Evolutionary conservation across 225 moss, liverwort and hornwort genomes (phyloP), one percentile per base, ranked within the genome.

Genomic region (Asterella californica): DNA sequence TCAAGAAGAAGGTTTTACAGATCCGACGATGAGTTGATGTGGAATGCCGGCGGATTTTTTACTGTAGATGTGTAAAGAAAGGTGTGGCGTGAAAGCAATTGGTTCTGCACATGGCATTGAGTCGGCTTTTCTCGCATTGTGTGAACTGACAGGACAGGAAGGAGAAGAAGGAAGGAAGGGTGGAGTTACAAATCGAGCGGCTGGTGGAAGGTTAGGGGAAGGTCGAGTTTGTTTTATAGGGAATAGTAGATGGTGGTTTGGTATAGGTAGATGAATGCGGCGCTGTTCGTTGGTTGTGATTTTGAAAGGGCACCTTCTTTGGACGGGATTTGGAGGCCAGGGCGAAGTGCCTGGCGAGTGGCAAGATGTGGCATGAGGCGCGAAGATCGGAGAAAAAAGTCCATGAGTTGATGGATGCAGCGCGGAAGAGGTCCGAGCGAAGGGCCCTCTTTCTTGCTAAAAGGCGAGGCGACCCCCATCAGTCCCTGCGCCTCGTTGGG

Each of bases 311-410:
- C 70, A 22, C 19, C 36, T 19, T 42, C 70, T 5, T 42, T 25
- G 42, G 42, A 70, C 42, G 70, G 22, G 34, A 70, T 42, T 70
- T 2, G 19, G 42, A 7, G 5, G 10, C 38, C 21, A 19, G 10
- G 57, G 57, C 57, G 24, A 4, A 70, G 70, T n/a, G 27, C 50
- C 29, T 52, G 32, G 74, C n/a, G 55, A 22, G 52, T 17, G 80
- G 33, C 92, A 91, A 76, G 84, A 99, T 99, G 99, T 99, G 99
- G 99, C 99, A 99, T 88, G 99, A 99, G 90, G 99, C 99, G 83
- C 85, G 99, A 88, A 90, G 99, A 78, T 99, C 99, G 83, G 99
- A 99, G 93, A 99, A 99, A 89, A 95, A 95, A 90, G 99, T 99
- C 77, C 99, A 99, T 84, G 99, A 99, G 90, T 91, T 99, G 24